Percentiles rank a stretch among this genome's conserved stretches.
Evolutionary conservation across 1,139 yeast genomes (phyloP).

Genomic region (Taphrina betulina): DNA sequence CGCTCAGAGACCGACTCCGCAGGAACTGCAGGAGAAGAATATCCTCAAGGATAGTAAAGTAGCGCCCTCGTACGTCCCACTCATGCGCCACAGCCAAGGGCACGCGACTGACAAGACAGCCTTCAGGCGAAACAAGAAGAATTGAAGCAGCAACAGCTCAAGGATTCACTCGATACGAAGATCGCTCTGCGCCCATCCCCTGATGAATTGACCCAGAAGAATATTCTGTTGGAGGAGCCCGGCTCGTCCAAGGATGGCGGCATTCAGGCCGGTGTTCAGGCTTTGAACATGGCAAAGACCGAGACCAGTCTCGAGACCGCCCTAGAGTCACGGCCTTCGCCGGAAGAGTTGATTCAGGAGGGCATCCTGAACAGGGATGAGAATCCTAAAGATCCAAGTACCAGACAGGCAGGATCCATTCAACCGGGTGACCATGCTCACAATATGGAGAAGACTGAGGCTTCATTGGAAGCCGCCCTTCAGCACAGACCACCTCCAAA

Average conservation of each 20-base stretch:
- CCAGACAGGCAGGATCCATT: constrained; percentile 12
- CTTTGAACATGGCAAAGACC: constrained; percentile 7
- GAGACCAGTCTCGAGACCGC: constrained; percentile 16
- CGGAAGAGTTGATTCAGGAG: constrained; percentile 20
- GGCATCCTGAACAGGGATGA: constrained; percentile 27
- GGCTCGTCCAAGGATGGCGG: constrained; percentile 14
- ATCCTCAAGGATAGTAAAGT: constrained; percentile 24
- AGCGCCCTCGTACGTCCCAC: constrained; percentile 16
- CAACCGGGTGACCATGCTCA: constrained; percentile 6
- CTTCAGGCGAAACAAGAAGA: constrained; percentile 28
- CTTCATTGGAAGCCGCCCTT: constrained; percentile 13
- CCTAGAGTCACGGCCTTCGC: constrained; percentile 21
- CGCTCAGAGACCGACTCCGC: constrained; percentile 25
- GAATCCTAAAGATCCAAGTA: constrained; percentile 20
- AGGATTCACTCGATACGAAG: constrained; percentile 25
- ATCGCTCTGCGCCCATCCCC: constrained; percentile 26
- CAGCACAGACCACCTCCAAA: constrained; percentile 26
- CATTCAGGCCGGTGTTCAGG: constrained; percentile 9
- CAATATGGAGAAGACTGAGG: constrained; percentile 5
- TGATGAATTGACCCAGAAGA: constrained; percentile 21
- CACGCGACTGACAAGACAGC: background rate
- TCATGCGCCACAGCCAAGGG: background rate
- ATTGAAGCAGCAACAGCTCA: constrained; percentile 28
- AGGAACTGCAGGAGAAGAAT: constrained; percentile 29
- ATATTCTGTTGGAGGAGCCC: constrained; percentile 19